Conservation (phyloP, 78 protist species). For the Dictyostelium capitatum region DNA sequence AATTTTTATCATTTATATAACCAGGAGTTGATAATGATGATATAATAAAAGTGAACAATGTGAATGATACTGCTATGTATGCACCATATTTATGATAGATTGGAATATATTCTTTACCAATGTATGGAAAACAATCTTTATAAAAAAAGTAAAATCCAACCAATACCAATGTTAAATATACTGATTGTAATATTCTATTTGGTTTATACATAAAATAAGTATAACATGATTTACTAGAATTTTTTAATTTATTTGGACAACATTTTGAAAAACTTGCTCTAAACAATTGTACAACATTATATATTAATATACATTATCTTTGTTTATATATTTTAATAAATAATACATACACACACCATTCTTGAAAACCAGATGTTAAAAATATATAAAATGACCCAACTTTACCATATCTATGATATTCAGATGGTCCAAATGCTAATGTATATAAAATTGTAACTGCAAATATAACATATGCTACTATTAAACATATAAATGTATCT, state of each 20-base stretch:
- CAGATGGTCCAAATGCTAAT: conserved; percentile 19
- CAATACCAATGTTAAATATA: conserved; percentile 35
- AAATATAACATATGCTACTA: conserved; percentile 47
- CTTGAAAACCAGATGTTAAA: conserved; percentile 28
- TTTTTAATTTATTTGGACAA: conserved; percentile 41
- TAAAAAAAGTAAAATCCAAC: conserved; percentile 57
- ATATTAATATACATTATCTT: too few relatives aligned
- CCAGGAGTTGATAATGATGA: conserved; percentile 43
- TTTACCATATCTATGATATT: conserved; percentile 56
- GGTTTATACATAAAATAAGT: conserved; percentile 65
- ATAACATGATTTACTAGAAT: not conserved
- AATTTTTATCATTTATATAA: conserved; percentile 11
- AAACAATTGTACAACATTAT: not conserved
- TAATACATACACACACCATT: conserved; percentile 24
- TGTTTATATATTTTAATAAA: not conserved
- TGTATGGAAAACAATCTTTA: conserved; percentile 50
- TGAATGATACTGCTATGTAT: conserved; percentile 12
- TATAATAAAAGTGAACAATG: conserved; percentile 38
- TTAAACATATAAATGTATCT: not conserved
- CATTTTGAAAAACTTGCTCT: conserved; percentile 6
- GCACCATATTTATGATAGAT: conserved; percentile 36
- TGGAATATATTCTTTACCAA: conserved; percentile 4
- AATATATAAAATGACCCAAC: conserved; percentile 25
- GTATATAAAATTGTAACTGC: conserved; percentile 51
- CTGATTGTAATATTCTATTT: conserved; percentile 58